phyloP scores from a whole-genome alignment of 306 rosid genomes.

The Cucurbita argyrosperma region DNA sequence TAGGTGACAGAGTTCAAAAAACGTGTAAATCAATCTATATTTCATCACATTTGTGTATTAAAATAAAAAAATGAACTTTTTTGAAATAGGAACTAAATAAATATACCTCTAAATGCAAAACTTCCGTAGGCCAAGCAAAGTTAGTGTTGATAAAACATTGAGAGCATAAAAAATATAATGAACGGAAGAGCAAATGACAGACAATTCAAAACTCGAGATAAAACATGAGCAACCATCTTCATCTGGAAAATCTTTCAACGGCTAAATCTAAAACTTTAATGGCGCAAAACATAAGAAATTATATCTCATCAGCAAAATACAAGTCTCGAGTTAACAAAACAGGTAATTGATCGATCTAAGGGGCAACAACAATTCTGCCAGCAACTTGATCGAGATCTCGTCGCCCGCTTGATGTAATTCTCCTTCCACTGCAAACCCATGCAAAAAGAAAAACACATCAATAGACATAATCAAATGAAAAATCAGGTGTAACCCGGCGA shows the following conservation, averaged over 20 bases:
- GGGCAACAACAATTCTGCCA: slow-evolving; percentile 23
- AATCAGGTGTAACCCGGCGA: background rate
- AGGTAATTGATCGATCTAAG: background rate
- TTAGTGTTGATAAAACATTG: background rate
- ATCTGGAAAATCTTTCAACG: background rate
- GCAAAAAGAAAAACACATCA: background rate
- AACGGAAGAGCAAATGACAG: background rate
- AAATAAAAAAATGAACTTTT: too few relatives aligned
- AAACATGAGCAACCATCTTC: background rate
- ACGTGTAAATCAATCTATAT: too few relatives aligned
- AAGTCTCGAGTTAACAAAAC: background rate
- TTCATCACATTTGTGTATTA: too few relatives aligned
- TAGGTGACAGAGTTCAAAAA: too few relatives aligned
- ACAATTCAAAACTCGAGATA: background rate
- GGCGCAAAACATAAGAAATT: background rate
- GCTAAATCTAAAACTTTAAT: background rate
- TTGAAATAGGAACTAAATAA: background rate
- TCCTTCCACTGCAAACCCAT: slow-evolving; percentile 23
- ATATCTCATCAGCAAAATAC: background rate
- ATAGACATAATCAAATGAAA: background rate
- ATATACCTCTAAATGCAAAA: background rate
- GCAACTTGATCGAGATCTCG: slow-evolving; percentile 44
- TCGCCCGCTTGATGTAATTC: slow-evolving; percentile 27
- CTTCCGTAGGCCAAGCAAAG: background rate
- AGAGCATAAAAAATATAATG: background rate